Conservation (phyloP, 2,329 filamentous ascomycete genomes). For the Graphilbum sp. region DNA sequence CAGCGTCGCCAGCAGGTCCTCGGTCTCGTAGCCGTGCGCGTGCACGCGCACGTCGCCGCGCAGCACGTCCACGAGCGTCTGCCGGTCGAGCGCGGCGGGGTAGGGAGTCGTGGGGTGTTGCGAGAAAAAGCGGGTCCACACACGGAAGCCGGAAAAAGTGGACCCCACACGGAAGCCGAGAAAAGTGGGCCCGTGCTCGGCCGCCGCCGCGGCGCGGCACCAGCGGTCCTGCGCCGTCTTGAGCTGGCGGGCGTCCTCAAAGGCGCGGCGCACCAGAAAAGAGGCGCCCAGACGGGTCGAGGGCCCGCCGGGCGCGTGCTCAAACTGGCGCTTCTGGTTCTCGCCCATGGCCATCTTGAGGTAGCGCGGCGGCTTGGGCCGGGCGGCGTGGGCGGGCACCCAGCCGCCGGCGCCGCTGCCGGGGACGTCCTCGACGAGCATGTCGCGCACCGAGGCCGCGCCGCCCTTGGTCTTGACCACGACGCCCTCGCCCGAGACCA, state of each 20-base stretch:
- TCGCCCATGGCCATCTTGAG: constrained; percentile 31
- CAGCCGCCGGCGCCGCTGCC: constrained; percentile 11
- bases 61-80: constrained; percentile 22
- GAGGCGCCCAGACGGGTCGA: constrained; percentile 21
- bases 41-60: constrained; percentile 24
- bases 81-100: constrained; percentile 21
- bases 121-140: too few relatives aligned
- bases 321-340: constrained; percentile 22
- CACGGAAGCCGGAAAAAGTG: too few relatives aligned
- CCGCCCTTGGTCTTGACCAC: constrained; percentile 23
- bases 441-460: constrained; percentile 23
- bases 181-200: too few relatives aligned
- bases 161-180: too few relatives aligned
- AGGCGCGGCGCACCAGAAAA: constrained; percentile 22
- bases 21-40: constrained; percentile 26
- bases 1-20: constrained; percentile 27
- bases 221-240: constrained; percentile 19
- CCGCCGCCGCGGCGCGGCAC: constrained; percentile 8
- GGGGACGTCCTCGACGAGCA: constrained; percentile 20
- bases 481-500: constrained; percentile 27
- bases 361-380: constrained; percentile 17
- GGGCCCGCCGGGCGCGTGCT: constrained; percentile 11
- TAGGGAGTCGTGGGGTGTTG: constrained; percentile 8
- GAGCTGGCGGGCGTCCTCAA: constrained; percentile 19
- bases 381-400: constrained; percentile 5